Conservation (phyloP, 768 basidiomycete species). For the Rhizopogon vesiculosus region DNA sequence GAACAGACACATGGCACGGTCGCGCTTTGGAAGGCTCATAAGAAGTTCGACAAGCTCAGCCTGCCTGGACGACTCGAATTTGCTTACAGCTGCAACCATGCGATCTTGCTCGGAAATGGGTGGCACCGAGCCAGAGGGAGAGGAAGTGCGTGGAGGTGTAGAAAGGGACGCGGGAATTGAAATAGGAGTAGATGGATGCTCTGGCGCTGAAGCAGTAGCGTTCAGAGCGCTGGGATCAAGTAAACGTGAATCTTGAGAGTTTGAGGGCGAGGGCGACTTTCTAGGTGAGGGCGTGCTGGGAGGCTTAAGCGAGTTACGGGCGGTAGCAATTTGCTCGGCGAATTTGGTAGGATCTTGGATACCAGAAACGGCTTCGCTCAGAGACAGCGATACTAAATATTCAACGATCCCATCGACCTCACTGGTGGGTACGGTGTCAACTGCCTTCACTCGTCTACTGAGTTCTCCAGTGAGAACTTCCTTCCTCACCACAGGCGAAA, state of each 20-base stretch:
- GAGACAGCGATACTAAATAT: slow-evolving; percentile 61
- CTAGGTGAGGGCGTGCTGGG: slow-evolving; percentile 37
- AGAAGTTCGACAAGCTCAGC: slow-evolving; percentile 70
- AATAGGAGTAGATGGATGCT: slow-evolving; percentile 83
- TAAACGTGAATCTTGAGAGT: slow-evolving; percentile 69
- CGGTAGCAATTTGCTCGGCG: slow-evolving; percentile 52
- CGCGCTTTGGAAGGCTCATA: slow-evolving; percentile 84
- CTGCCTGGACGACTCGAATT: slow-evolving; percentile 56
- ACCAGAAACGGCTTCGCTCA: slow-evolving; percentile 72
- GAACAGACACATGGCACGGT: slow-evolving; percentile 89
- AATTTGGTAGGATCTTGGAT: slow-evolving; percentile 69
- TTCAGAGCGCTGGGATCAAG: slow-evolving; percentile 57
- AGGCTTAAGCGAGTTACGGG: slow-evolving; percentile 30
- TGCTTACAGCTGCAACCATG: slow-evolving; percentile 60
- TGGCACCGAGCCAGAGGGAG: slow-evolving; percentile 60
- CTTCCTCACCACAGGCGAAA: slow-evolving; percentile 85
- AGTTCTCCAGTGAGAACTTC: slow-evolving; percentile 84
- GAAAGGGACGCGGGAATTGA: slow-evolving; percentile 72
- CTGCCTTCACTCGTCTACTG: slow-evolving; percentile 62
- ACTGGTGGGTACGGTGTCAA: slow-evolving; percentile 45
- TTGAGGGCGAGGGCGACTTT: slow-evolving; percentile 49
- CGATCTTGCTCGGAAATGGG: slow-evolving; percentile 72
- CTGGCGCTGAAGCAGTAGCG: slow-evolving; percentile 84
- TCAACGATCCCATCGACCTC: slow-evolving; percentile 69
- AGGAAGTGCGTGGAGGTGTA: slow-evolving; percentile 81